Base-by-base conservation (phyloP, 2,329 filamentous ascomycete species). In the Mariannaea sp. region DNA sequence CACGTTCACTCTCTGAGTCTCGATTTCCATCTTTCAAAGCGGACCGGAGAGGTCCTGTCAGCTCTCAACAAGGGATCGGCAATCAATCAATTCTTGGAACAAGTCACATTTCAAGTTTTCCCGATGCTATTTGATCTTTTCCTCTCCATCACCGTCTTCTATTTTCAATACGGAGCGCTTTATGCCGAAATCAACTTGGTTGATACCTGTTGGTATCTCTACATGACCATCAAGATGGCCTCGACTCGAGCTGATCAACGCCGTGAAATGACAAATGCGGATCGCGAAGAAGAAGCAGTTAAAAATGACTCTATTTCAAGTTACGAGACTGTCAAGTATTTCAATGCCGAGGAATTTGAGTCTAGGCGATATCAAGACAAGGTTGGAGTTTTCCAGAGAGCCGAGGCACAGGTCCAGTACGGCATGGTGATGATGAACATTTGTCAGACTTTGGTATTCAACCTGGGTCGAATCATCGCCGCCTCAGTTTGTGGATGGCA, bases 241-340 rank as follows among this genome's bases (percentile, higher is more conserved):
- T 89, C 93, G 57, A 96, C 92, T 77, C 84, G 94, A 64, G 90
- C 92, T 6, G 90, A 96, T 66, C 90, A 96, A 65, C 86, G 94
- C 65, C 84, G 94, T 56, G 85, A 93, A 67, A 97, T 97, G 88
- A 93, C 93, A 44, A 97, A 97, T 69, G 90, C 92, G 12, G 92
- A 94, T 62, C 84, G 94, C 58, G 92, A 97, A 73, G 92, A 97
- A 73, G 93, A 97, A 72, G 94, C 94, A 6, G 92, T 97, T 63
- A 97, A 97, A 75, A 97, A 97, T 69, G 94, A 99, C 71, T 97
- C 94, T 0, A 94, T 99, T 77, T 92, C 94, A 57, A 96, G 92
- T n/a, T 99, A 97, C 71, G 94, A 99, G 75, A 93, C 89, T 2
- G 90, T 93, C 69, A 94, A 93, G 70, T 93, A 93, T 67, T 94